Base-by-base conservation (phyloP, 2,329 filamentous ascomycete genomes). In the Neoscytalidium dimidiatum region DNA sequence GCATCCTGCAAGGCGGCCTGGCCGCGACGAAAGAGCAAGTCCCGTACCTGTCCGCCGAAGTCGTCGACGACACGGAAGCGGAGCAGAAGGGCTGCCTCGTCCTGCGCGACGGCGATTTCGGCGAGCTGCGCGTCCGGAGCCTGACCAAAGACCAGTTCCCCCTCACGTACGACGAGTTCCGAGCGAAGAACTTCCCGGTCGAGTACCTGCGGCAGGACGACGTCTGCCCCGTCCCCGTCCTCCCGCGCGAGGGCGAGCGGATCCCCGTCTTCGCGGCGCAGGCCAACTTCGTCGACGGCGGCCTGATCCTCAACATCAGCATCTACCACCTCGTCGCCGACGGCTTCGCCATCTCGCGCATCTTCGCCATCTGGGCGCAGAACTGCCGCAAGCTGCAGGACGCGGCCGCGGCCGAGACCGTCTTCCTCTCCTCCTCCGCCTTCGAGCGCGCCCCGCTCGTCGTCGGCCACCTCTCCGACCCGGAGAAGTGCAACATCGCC, bases 221-320 rank as follows among this genome's bases (percentile, higher is more conserved):
- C 9, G 3, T 60, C 11, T 33, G 26, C 38, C 38, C 56, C 5
- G 6, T 41, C 26, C 26, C 28, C 8, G 9, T 33, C 38, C 28
- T 60, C 23, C 56, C 56, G n/a, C 2, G 8, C 17, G 17, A 26
- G 9, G 56, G 19, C 26, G 26, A 23, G n/a, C 21, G 2, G 4
- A 28, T 70, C 17, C 75, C 75, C 2, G 74, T 67, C 3, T 71
- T 77, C 68, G 69, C 71, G 31, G 63, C 73, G 0, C 73, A 76
- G 53, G 74, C 74, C 1, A 73, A 69, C 67, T 77, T 77, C 66
- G 73, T 77, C 23, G 72, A 73, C 2, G 74, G 74, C 14, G 75
- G 75, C 1, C 71, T 77, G 9, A 70, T 75, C 2, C 58, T 77
- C n/a, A 75, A 72, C 63, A 72, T 71, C 35, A 76, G 76, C 64